phyloP scores from a whole-genome alignment of 169 alveolate species.

The Plasmodium sp. region DNA sequence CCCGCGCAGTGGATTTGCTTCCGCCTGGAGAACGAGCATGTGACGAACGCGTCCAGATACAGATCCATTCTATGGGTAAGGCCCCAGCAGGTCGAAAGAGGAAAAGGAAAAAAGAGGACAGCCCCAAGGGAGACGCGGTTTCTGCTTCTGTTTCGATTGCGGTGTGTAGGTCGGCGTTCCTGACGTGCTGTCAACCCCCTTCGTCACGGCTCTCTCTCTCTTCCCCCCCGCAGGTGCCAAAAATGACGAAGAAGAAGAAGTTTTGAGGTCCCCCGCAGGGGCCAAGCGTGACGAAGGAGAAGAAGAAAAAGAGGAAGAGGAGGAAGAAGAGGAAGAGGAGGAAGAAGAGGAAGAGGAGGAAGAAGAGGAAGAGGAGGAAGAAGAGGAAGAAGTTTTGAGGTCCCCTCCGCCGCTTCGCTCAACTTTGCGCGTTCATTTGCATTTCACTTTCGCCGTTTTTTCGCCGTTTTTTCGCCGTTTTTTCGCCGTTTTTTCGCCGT shows the following conservation, averaged over 20 bases:
- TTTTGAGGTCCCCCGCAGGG: neutral
- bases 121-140: neutral
- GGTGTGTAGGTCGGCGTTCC: neutral
- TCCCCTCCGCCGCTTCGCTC: neutral
- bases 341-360: neutral
- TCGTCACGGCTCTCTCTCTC: neutral
- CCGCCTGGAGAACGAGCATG: slow-evolving; percentile 89
- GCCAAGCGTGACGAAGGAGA: too few species aligned
- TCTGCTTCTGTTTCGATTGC: neutral
- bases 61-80: slow-evolving; percentile 89
- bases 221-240: slow-evolving; percentile 23
- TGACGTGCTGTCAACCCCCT: neutral
- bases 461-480: neutral
- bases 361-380: neutral
- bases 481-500: neutral
- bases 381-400: slow-evolving; percentile 33
- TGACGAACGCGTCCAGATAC: slow-evolving; percentile 87
- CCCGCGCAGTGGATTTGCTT: slow-evolving; percentile 85
- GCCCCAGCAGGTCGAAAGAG: slow-evolving; percentile 73
- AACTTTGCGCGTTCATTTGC: neutral
- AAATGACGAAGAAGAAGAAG: slow-evolving; percentile 22
- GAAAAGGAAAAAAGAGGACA: neutral
- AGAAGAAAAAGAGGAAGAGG: too few species aligned
- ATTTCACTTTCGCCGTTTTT: neutral
- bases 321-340: slow-evolving; percentile 12